These are phyloP conservation scores for Pseudozyma pruni DNA, from an alignment of 1,284 basidiomycete genomes.

Conservation along the genomic window DNA sequence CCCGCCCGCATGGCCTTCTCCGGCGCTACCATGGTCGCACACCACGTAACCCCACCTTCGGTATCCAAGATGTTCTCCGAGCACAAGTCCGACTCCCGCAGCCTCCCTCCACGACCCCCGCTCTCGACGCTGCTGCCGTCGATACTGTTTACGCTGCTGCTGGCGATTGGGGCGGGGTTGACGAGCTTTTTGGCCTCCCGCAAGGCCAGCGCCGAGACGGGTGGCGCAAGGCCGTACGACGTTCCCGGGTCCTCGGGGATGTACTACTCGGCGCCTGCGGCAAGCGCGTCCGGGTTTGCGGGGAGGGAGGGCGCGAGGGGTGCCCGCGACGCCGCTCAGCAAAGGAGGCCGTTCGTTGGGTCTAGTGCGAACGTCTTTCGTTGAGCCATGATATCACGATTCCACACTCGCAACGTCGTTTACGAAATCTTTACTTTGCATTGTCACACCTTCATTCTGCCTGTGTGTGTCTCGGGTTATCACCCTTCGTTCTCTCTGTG, in stretches of 20 bases:
- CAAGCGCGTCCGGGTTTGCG: too few relatives aligned
- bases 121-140: slow-evolving; percentile 54
- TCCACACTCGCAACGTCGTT: too few relatives aligned
- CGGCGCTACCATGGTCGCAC: slow-evolving; percentile 14
- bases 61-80: slow-evolving; percentile 19
- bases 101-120: slow-evolving; percentile 55
- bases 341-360: too few relatives aligned
- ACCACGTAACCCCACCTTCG: slow-evolving; percentile 16
- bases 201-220: slow-evolving; percentile 13
- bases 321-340: too few relatives aligned
- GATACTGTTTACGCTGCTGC: slow-evolving; percentile 55
- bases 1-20: slow-evolving; percentile 36
- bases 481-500: too few relatives aligned
- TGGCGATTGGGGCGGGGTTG: slow-evolving; percentile 55
- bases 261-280: slow-evolving; percentile 15
- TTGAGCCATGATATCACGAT: too few relatives aligned
- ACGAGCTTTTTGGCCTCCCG: slow-evolving; percentile 40
- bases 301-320: too few relatives aligned
- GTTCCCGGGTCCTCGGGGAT: slow-evolving; percentile 1
- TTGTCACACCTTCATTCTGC: too few relatives aligned
- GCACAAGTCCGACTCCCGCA: not conserved
- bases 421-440: too few relatives aligned
- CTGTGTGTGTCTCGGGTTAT: too few relatives aligned
- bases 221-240: not conserved
- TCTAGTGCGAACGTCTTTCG: too few relatives aligned